Evolutionary conservation across 139 green algal species (phyloP), one percentile per base, ranked within the genome.

Genomic region (Deuterostichococcus epilithicus): DNA sequence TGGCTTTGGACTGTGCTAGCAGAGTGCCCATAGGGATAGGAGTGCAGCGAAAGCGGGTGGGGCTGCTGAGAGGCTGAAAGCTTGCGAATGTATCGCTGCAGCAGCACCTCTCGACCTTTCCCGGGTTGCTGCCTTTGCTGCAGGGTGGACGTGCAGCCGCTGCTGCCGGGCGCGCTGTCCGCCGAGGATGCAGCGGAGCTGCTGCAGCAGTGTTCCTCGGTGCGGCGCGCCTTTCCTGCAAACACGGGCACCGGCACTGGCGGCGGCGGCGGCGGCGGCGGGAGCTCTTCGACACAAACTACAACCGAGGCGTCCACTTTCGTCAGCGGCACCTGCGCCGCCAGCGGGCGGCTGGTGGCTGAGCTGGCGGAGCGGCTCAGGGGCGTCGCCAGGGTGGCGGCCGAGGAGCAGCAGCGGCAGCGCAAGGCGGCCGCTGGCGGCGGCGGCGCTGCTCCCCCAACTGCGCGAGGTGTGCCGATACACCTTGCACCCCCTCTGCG

Each of bases 141-240:
- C 52, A 63, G 52, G 52, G 76, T 83, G 63, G 90, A 94, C 34
- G 73, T 86, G 32, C 36, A 72, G 0, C 73, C 85, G 1, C 75
- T 90, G 45, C 81, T 90, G 60, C 90, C 90, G 1, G 66, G 60
- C 23, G 75, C 76, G 26, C 83, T 94, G 33, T 72, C 75, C 0
- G 5, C 72, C 1, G 70, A 42, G 3, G 90, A 94, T 65, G 78
- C 83, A 2, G 75, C 77, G 1, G 71, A 75, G 33, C 76, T 92
- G 66, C 81, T 92, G 69, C 37, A 35, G 26, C 42, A 45, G 18
- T 83, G 78, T 60, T 30, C 70, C 39, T 26, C 44, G 5, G 38
- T 86, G 76, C 45, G 63, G 72, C 52, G 20, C 68, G 45, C 44
- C 33, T 36, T 6, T 25, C 20, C 80, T 36, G 34, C 5, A 13